Evolutionary conservation across 768 basidiomycete genomes (phyloP).

Genomic region (Panaeolus cyanescens): DNA sequence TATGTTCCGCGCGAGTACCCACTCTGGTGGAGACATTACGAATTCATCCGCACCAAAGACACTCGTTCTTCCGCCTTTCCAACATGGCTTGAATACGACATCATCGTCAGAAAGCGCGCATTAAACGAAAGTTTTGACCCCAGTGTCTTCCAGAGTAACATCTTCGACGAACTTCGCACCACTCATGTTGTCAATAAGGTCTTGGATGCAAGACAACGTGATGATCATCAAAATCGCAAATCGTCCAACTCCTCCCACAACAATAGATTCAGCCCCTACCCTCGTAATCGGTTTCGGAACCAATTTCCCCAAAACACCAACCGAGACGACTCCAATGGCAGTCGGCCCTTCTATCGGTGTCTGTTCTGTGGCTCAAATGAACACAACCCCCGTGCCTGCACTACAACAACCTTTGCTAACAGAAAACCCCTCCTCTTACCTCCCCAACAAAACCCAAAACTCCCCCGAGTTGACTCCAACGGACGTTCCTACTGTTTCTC

Average conservation of each 20-base stretch:
- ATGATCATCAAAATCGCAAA: too few relatives aligned
- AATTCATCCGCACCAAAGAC: neutral
- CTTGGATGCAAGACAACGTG: too few relatives aligned
- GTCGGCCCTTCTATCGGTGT: slow-evolving; percentile 15
- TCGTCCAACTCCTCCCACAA: neutral
- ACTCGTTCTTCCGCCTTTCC: slow-evolving; percentile 5
- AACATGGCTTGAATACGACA: neutral
- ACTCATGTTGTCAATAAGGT: neutral
- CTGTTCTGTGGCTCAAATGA: slow-evolving; percentile 17
- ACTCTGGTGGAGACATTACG: neutral
- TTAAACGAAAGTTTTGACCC: slow-evolving; percentile 3
- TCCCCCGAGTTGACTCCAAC: neutral
- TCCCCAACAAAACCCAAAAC: neutral
- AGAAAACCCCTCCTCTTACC: neutral
- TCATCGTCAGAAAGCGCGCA: neutral
- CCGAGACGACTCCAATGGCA: neutral
- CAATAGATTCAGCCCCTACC: neutral
- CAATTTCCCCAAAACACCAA: slow-evolving; percentile 5
- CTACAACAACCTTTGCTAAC: neutral
- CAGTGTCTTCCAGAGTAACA: neutral
- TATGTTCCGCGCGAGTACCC: neutral
- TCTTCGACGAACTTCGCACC: neutral
- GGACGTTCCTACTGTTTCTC: neutral
- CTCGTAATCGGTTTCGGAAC: too few relatives aligned
- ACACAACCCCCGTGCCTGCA: slow-evolving; percentile 15